Percentiles rank a stretch among this genome's conserved stretches.
Evolutionary conservation across 23 red algal genomes (phyloP).

Genomic region (Pyropia haitanensis): DNA sequence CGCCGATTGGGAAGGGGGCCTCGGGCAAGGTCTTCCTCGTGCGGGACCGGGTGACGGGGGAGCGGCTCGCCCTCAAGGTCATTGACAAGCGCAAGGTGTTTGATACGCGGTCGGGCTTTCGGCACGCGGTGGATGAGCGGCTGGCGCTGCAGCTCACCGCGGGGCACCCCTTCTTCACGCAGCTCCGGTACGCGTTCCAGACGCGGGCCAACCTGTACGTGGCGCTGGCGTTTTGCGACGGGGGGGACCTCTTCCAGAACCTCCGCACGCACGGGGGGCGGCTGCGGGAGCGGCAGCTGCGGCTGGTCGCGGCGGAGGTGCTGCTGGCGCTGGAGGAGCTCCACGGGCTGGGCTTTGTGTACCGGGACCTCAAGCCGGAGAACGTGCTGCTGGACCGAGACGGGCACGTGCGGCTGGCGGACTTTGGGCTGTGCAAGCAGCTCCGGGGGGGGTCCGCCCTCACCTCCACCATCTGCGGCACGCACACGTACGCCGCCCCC

Average conservation of each 20-base stretch:
- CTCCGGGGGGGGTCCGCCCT: constrained; percentile 60
- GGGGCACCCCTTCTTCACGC: constrained; percentile 68
- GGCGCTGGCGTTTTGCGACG: constrained; percentile 77
- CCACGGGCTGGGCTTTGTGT: constrained; percentile 77
- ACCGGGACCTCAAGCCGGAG: constrained; percentile 97
- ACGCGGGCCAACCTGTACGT: constrained; percentile 65
- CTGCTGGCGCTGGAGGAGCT: constrained; percentile 75
- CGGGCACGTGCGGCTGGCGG: constrained; percentile 88
- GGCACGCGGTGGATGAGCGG: constrained; percentile 77
- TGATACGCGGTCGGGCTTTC: constrained; percentile 32
- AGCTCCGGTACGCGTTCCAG: constrained; percentile 76
- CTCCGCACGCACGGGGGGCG: constrained; percentile 49
- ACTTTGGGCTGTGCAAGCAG: constrained; percentile 95
- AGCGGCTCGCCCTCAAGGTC: constrained; percentile 57
- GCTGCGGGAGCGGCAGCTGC: constrained; percentile 51
- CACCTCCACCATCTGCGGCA: constrained; percentile 83
- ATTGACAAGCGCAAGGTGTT: constrained; percentile 60
- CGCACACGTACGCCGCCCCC: constrained; percentile 72
- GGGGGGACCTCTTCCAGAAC: constrained; percentile 73
- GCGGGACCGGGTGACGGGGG: constrained; percentile 27
- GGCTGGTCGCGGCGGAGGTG: constrained; percentile 59
- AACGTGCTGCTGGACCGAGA: constrained; percentile 80
- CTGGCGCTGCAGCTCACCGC: constrained; percentile 64
- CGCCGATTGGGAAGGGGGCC: constrained; percentile 84
- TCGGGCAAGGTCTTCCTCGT: constrained; percentile 74